Evolutionary conservation across 1,139 yeast species (phyloP).

Genomic region (Arxiozyma slooffiae): DNA sequence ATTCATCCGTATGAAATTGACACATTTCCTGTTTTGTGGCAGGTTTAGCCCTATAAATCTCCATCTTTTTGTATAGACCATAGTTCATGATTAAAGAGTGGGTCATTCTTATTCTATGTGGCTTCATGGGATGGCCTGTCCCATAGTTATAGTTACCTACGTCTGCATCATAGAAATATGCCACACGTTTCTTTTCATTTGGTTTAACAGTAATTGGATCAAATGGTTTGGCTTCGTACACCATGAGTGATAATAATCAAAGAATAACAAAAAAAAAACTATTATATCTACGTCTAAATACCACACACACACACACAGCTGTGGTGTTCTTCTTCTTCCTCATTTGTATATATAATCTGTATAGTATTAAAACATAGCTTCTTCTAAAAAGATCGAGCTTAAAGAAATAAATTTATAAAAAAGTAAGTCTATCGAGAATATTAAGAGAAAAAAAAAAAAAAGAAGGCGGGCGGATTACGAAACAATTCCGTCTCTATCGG

Average conservation of each 20-base stretch:
- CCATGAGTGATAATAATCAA: constrained; percentile 26
- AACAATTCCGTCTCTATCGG: no score
- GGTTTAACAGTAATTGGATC: constrained; percentile 51
- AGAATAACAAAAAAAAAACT: not conserved
- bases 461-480: no score
- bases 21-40: constrained; percentile 99
- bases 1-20: constrained; percentile 95
- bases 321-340: no score
- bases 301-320: no score
- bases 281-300: no score
- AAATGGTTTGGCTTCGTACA: constrained; percentile 43
- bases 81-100: constrained; percentile 95
- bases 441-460: no score
- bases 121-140: constrained; percentile 98
- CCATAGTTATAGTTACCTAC: constrained; percentile 97
- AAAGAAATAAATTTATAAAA: no score
- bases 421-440: no score
- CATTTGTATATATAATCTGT: no score
- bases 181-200: constrained; percentile 51
- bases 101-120: constrained; percentile 97
- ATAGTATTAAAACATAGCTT: no score
- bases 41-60: constrained; percentile 90
- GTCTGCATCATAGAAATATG: constrained; percentile 68
- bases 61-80: constrained; percentile 94
- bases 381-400: no score